These are phyloP conservation scores for Eucommia ulmoides DNA, from an alignment of 257 asterid genomes.

Conservation along the genomic window DNA sequence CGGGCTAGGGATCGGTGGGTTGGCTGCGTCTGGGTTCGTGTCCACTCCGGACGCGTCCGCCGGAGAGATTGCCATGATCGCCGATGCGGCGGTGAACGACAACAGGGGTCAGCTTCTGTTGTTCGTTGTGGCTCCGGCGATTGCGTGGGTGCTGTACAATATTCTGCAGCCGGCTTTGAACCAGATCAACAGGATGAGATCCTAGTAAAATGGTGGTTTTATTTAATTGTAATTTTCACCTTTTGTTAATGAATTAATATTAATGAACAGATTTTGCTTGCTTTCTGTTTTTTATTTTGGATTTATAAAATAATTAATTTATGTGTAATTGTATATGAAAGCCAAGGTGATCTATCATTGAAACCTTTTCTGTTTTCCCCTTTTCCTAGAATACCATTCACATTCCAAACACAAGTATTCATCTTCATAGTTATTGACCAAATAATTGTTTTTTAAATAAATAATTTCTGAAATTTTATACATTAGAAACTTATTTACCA, in stretches of 20 bases:
- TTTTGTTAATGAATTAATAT: background rate
- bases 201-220: slow-evolving; percentile 13
- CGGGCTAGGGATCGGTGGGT: slow-evolving; percentile 67
- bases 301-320: too few species aligned
- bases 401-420: too few species aligned
- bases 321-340: slow-evolving; percentile 9
- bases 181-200: slow-evolving; percentile 83
- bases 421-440: too few species aligned
- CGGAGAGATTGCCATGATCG: slow-evolving; percentile 32
- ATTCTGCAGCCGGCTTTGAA: slow-evolving; percentile 91
- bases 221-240: slow-evolving; percentile 7
- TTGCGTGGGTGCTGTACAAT: slow-evolving; percentile 68
- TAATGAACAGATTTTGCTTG: too few species aligned
- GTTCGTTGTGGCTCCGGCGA: slow-evolving; percentile 79
- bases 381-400: too few species aligned
- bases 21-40: slow-evolving; percentile 38
- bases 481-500: too few species aligned
- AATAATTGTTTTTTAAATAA: too few species aligned
- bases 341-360: background rate
- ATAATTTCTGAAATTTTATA: too few species aligned
- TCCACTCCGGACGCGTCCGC: slow-evolving; percentile 38
- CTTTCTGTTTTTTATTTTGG: too few species aligned
- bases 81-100: slow-evolving; percentile 52
- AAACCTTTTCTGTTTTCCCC: too few species aligned
- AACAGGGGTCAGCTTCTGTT: slow-evolving; percentile 77